phyloP scores from a whole-genome alignment of 768 basidiomycete species.

The Basidioascus undulatus region DNA sequence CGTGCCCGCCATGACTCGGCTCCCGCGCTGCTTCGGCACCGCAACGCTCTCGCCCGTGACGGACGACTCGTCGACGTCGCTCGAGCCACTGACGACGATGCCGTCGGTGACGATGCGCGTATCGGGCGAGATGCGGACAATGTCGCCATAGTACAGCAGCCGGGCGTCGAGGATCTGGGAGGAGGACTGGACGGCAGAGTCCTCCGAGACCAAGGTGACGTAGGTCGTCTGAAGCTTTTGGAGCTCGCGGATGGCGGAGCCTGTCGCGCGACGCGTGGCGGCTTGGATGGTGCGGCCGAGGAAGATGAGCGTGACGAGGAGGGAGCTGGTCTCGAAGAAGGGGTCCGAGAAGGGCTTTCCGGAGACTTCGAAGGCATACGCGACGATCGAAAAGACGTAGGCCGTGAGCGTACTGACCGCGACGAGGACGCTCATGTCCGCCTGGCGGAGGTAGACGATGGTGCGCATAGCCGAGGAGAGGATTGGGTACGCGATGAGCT shows the following conservation, averaged over 20 bases:
- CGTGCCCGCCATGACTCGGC: conserved; percentile 21
- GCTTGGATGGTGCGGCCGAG: conserved; percentile 22
- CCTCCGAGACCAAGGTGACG: conserved; percentile 18
- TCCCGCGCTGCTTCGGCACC: conserved; percentile 19
- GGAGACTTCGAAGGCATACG: conserved; percentile 18
- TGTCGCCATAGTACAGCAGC: conserved; percentile 21
- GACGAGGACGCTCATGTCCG: conserved; percentile 23
- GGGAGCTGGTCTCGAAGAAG: conserved; percentile 25
- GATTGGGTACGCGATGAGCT: conserved; percentile 20
- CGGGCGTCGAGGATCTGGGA: conserved; percentile 14
- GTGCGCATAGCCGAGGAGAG: conserved; percentile 19
- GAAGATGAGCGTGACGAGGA: conserved; percentile 24
- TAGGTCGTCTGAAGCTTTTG: conserved; percentile 17
- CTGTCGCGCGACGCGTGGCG: conserved; percentile 19
- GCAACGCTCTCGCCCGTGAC: conserved; percentile 24
- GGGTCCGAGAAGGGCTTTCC: conserved; percentile 17
- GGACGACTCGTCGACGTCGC: conserved; percentile 24
- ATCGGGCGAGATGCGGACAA: conserved; percentile 19
- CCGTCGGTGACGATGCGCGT: conserved; percentile 23
- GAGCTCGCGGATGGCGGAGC: conserved; percentile 18
- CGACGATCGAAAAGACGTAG: conserved; percentile 23
- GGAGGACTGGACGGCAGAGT: conserved; percentile 5
- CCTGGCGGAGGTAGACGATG: conserved; percentile 18
- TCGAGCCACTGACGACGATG: conserved; percentile 17
- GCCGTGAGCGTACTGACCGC: conserved; percentile 22